Base-by-base conservation (phyloP, 1,284 basidiomycete species). In the Ustilago cynodontis region DNA sequence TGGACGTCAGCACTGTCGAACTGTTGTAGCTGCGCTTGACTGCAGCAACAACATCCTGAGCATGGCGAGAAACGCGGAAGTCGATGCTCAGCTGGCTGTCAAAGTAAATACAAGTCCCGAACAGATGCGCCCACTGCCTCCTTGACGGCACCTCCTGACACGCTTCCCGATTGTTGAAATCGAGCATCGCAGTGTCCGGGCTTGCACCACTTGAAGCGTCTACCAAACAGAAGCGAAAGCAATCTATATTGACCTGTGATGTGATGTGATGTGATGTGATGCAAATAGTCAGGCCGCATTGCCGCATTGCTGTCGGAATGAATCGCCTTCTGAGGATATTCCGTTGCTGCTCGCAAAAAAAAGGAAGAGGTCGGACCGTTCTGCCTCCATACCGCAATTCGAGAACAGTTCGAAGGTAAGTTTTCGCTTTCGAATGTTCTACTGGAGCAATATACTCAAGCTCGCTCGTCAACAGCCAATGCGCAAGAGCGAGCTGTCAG, bases 101-200 rank as follows among this genome's bases (percentile, higher is more conserved):
- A 35, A 52, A 20, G 6, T 2, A 52, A 33, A n/a, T 52, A 33
- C 50, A 33, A 31, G 50, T 52, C 18, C 50, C 50, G 31, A 29
- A 52, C n/a, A 11, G 31, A 8, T 49, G 47, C n/a, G 26, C 26
- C 31, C n/a, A 47, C 29, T 37, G 55, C 28, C 18, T 26, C 55
- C 55, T 41, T 20, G 39, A 41, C 55, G 28, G 55, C 55, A 14
- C 16, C 55, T 45, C 55, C 55, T 57, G 55, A 57, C 55, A 18
- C n/a, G 4, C 9, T 52, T 14, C 50, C 50, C 47, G 24, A 26
- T 3, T 8, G 8, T n/a, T 13, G 52, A 13, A 37, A 22, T 39
- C 22, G 35, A 39, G 52, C 52, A 37, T 54, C 31, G 52, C 52
- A 39, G 31, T n/a, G 29, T 14, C 26, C 18, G 26, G 7, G 10